Evolutionary conservation across 805 yeast genomes (phyloP), one percentile per base, ranked within the genome.

Genomic region (Sugiyamaella americana): DNA sequence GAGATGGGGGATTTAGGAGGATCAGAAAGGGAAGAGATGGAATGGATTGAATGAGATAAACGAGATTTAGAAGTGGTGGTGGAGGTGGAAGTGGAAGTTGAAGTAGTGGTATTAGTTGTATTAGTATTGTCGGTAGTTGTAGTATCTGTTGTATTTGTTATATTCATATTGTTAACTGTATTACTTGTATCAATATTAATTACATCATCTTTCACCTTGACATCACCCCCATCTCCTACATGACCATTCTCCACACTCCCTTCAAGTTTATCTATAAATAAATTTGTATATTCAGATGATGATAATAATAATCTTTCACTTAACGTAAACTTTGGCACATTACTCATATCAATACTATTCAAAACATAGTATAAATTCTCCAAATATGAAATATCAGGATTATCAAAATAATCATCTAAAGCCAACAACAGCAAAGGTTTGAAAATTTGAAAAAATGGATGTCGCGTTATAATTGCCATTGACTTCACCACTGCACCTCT

Each of bases 401-500:
- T 45, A 24, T 44, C 54, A 51, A 74, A 74, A 53, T 74, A 74
- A 38, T 65, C 64, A 54, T 75, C 80, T 38, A 82, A 66, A 3
- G 80, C 70, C 30, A 78, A 70, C 40, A 76, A 60, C 36, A 82
- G 58, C 44, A 81, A 55, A 5, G 86, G 87, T 56, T 75, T 77
- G 63, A 80, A 79, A 34, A 74, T 71, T 48, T 73, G 73, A 59
- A 79, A 78, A 57, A 69, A 77, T 30, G 71, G 62, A 43, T 77
- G 62, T 11, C 70, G 66, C 2, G 87, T 79, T 1, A 82, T 73
- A 6, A 83, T 63, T 4, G 83, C 76, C 47, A 83, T 65, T 2
- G 85, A 68, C 56, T 75, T 77, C 47, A 83, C 79, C 16, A 66
- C 64, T 2, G 80, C 75, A 1, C 88, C 88, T 55, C 89, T 68